phyloP scores from a whole-genome alignment of 805 yeast species.

The Saccharomyces eubayanus region DNA sequence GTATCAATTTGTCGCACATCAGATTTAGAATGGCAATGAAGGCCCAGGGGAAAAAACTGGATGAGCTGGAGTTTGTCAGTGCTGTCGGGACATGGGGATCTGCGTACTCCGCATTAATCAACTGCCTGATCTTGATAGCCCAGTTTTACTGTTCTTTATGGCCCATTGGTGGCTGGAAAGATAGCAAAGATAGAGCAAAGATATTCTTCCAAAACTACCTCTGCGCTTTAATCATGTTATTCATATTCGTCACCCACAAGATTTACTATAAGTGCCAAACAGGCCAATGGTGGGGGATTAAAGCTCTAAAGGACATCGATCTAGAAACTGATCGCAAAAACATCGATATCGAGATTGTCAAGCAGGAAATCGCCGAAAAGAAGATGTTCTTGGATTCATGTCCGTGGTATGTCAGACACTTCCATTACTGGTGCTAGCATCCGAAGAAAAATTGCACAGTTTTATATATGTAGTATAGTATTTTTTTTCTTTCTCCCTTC shows the following conservation, averaged over 20 bases:
- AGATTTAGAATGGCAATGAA: conserved; percentile 51
- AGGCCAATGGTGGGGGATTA: conserved; percentile 22
- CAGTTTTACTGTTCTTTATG: conserved; percentile 66
- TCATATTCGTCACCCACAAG: conserved; percentile 43
- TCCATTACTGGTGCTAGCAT: conserved; percentile 34
- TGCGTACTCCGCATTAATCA: conserved; percentile 42
- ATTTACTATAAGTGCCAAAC: conserved; percentile 29
- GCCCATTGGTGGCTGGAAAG: conserved; percentile 40
- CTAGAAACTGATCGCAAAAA: conserved; percentile 47
- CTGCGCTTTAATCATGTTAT: conserved; percentile 46
- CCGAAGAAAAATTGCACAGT: not conserved
- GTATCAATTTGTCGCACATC: conserved; percentile 46
- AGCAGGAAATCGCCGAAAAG: conserved; percentile 40
- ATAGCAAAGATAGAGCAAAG: conserved; percentile 35
- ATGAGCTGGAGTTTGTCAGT: conserved; percentile 13
- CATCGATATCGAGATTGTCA: conserved; percentile 38
- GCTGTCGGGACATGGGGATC: conserved; percentile 51
- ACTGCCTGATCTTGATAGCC: conserved; percentile 46
- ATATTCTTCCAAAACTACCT: conserved; percentile 50
- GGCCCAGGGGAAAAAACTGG: conserved; percentile 29
- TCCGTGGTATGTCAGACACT: conserved; percentile 36
- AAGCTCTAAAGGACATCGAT: conserved; percentile 40
- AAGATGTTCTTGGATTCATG: conserved; percentile 27
- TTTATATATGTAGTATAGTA: not conserved
- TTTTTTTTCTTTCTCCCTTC: not conserved